These are phyloP conservation scores for Lichtheimia ornata DNA, from an alignment of 371 early-diverging fungal species.

Conservation along the genomic window DNA sequence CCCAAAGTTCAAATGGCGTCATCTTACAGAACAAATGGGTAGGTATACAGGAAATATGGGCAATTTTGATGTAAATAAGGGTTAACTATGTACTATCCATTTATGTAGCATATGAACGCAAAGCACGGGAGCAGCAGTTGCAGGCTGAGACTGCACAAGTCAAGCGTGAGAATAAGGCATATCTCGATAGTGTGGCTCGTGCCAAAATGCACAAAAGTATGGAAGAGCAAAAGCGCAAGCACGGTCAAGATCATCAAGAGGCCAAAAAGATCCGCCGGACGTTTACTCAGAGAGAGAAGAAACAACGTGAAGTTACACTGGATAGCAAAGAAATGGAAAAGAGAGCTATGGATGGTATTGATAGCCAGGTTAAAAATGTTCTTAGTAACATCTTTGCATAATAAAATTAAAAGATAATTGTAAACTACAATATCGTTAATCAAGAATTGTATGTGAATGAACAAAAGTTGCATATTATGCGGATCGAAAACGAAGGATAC, in stretches of 20 bases:
- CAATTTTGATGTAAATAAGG: not conserved
- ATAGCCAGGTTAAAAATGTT: constrained; percentile 38
- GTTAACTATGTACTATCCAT: not conserved
- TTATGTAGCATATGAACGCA: constrained; percentile 71
- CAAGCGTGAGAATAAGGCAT: constrained; percentile 82
- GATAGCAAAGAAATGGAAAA: constrained; percentile 21
- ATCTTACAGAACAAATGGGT: constrained; percentile 92
- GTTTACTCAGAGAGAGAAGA: constrained; percentile 65
- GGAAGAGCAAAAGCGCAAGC: constrained; percentile 46
- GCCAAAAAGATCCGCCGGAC: constrained; percentile 45
- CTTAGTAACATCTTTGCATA: constrained; percentile 41
- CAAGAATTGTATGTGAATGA: too few relatives aligned
- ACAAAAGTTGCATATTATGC: too few relatives aligned
- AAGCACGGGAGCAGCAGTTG: constrained; percentile 82
- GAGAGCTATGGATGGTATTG: constrained; percentile 22
- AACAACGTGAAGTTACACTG: constrained; percentile 35
- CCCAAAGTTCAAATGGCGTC: constrained; percentile 95
- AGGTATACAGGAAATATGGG: constrained; percentile 11
- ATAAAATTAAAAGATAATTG: constrained; percentile 12
- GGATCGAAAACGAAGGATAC: too few relatives aligned
- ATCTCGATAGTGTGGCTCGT: constrained; percentile 81
- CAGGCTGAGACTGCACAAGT: constrained; percentile 86
- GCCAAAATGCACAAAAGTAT: constrained; percentile 84
- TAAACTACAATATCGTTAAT: too few relatives aligned
- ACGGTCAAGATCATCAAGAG: constrained; percentile 18